A percentile compares a stretch with the other conserved stretches of the same genome.
Evolutionary conservation across 2,329 filamentous ascomycete genomes (phyloP).

Genomic region (Monilinia fructicola): DNA sequence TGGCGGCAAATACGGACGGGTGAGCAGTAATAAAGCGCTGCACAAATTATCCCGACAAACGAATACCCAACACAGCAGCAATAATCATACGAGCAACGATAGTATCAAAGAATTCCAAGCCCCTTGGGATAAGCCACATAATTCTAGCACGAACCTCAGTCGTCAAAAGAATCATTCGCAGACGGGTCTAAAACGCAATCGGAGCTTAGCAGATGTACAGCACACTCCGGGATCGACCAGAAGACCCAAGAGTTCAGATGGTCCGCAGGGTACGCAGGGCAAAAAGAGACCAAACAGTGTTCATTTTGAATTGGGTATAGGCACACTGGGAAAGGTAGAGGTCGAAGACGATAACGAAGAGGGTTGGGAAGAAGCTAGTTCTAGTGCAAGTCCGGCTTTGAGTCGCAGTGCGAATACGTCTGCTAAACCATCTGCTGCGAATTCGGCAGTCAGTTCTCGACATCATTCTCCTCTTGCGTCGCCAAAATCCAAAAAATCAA

Average conservation of each 20-base stretch:
- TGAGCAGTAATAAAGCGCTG: constrained; percentile 37
- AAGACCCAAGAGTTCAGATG: constrained; percentile 50
- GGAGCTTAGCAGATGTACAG: constrained; percentile 41
- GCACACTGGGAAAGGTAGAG: constrained; percentile 38
- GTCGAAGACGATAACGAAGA: constrained; percentile 46
- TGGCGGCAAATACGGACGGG: constrained; percentile 28
- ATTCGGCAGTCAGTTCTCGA: constrained; percentile 39
- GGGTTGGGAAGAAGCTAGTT: constrained; percentile 68
- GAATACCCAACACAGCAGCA: constrained; percentile 31
- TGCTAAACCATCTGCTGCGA: constrained; percentile 43
- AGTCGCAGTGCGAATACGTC: constrained; percentile 46
- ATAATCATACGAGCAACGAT: constrained; percentile 31
- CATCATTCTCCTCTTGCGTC: constrained; percentile 37
- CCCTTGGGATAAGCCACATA: constrained; percentile 30
- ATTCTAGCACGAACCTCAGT: constrained; percentile 41
- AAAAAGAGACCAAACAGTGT: constrained; percentile 49
- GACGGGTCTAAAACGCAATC: constrained; percentile 58
- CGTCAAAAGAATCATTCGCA: constrained; percentile 53
- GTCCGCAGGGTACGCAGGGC: constrained; percentile 30
- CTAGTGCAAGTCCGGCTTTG: constrained; percentile 60
- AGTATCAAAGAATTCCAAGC: constrained; percentile 38
- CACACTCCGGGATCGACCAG: constrained; percentile 35
- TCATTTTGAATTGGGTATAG: constrained; percentile 59
- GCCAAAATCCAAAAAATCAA: constrained; percentile 20
- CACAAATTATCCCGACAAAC: constrained; percentile 32